Conservation (phyloP, 2,329 filamentous ascomycete genomes). For the Cytospora leucostoma region DNA sequence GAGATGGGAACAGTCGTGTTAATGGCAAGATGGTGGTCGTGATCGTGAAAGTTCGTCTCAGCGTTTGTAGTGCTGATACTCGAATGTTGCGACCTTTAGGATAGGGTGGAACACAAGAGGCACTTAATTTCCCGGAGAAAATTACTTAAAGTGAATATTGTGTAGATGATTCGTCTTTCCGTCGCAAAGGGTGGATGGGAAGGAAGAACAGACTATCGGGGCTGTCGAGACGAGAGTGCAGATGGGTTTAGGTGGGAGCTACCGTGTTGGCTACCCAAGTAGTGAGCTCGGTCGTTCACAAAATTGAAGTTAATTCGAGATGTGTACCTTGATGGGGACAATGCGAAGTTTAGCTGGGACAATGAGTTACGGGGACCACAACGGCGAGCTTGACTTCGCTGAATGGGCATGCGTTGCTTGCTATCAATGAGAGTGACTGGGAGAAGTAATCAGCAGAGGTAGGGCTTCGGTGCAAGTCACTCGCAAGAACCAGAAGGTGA, state of each 20-base stretch:
- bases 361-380: not conserved
- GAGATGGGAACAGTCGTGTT: not conserved
- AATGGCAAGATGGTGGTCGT: not conserved
- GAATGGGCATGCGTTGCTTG: not conserved
- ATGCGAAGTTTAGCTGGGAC: not conserved
- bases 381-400: not conserved
- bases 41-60: not conserved
- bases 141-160: not conserved
- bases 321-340: not conserved
- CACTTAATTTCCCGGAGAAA: not conserved
- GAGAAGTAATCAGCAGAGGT: not conserved
- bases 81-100: not conserved
- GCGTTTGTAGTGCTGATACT: not conserved
- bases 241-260: not conserved
- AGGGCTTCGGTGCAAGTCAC: not conserved
- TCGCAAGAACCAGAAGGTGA: not conserved
- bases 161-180: not conserved
- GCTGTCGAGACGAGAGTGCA: slow-evolving; percentile 1
- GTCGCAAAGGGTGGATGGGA: not conserved
- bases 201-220: not conserved
- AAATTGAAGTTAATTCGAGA: not conserved
- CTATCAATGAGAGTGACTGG: not conserved
- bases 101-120: not conserved
- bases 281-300: not conserved
- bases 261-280: not conserved